Evolutionary conservation across 1,284 basidiomycete genomes (phyloP), one percentile per base, ranked within the genome.

Genomic region (Thecaphora thlaspeos): DNA sequence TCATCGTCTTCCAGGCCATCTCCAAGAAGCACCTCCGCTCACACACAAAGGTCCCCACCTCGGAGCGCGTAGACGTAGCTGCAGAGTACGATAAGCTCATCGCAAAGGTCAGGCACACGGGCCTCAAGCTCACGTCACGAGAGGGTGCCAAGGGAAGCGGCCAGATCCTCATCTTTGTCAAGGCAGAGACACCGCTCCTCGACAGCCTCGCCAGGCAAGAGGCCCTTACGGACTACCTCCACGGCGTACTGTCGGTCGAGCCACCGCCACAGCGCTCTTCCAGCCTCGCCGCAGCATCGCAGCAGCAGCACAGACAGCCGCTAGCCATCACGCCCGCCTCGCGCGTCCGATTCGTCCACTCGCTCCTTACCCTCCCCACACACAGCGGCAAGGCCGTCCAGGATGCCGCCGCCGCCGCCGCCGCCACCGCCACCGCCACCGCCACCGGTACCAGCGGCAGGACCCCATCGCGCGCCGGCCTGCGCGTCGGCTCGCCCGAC

Each of bases 101-200:
- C 17, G 32, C 32, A 1, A 44, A 52, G 3, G 51, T 77, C 43
- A 49, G 57, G 4, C 26, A 40, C 7, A 66, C 68, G 0, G 71
- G 70, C 5, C 52, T 77, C 15, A 46, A 54, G n/a, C 55, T 68
- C n/a, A 72, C 73, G 8, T 61, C 59, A 11, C 54, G 75, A 12
- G 54, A 65, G 12, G 68, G 63, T 0, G 49, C 43, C n/a, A 50
- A 55, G 21, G 54, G 48, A 1, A 48, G 41, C 4, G 68, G 70
- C 18, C 50, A 59, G 30, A 55, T 77, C 17, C 37, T 72, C 17
- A 46, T 77, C 44, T 76, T 77, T 51, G 73, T 77, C 30, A 55
- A 52, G 38, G 70, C 64, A 1, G 55, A 57, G 12, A 36, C 46
- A 14, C 40, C 51, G 50, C 51, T 61, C 0, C 40, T 73, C 12